Conservation (phyloP, 805 yeast genomes). For the Ogataea parapolymorpha region DNA sequence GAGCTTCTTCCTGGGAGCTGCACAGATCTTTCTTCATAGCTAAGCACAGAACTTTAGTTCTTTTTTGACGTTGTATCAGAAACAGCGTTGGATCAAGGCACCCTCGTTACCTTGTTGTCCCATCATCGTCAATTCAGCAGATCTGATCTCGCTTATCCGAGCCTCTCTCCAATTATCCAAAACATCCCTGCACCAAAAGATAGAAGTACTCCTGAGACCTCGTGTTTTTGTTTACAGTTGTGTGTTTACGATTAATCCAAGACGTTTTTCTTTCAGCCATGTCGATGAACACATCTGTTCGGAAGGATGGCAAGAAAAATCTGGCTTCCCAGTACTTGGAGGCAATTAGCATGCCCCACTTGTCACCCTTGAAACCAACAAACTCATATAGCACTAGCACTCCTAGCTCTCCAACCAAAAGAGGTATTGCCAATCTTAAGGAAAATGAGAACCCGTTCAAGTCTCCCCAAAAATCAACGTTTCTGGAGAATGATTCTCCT, state of each 20-base stretch:
- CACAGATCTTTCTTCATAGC: no score
- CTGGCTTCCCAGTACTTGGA: constrained; percentile 31
- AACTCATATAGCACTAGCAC: constrained; percentile 7
- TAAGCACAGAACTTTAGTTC: no score
- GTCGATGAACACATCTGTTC: constrained; percentile 20
- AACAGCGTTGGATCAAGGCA: no score
- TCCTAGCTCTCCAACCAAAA: constrained; percentile 10
- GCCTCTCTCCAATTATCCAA: no score
- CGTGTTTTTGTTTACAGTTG: constrained; percentile 9
- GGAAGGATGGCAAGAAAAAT: constrained; percentile 23
- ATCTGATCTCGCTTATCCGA: no score
- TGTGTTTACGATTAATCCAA: constrained; percentile 8
- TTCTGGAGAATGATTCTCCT: constrained; percentile 22
- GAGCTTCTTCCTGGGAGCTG: no score
- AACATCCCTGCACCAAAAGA: constrained; percentile 4
- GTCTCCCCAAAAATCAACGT: constrained; percentile 8
- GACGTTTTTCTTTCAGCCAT: constrained; percentile 7
- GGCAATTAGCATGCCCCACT: constrained; percentile 26
- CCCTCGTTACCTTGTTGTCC: no score
- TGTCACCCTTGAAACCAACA: constrained; percentile 23
- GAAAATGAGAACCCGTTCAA: constrained; percentile 28
- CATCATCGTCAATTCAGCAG: no score
- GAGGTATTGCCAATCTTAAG: constrained; percentile 18
- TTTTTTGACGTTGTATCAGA: no score
- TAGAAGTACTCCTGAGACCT: neutral